Evolutionary conservation across 805 yeast genomes (phyloP), one percentile per base, ranked within the genome.

Genomic region (Wickerhamiella galacta): DNA sequence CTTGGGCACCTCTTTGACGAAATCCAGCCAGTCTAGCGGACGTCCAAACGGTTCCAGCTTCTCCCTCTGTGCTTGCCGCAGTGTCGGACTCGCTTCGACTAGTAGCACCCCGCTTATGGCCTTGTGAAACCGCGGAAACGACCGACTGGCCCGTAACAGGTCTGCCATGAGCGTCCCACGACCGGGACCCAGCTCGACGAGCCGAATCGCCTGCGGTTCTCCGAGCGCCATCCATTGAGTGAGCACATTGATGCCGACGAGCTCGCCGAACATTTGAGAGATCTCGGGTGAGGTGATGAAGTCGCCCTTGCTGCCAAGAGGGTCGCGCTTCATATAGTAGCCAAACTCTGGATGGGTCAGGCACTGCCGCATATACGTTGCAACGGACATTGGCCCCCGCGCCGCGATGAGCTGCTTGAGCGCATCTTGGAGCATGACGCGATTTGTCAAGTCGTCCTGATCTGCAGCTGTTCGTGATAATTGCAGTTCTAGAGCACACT

Each of bases 261-360:
- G 68, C 50, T 81, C 93, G 15, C 93, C 93, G 58, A 80, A 81
- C 57, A 80, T 75, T 25, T 79, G 80, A 5, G 87, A 75, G 32
- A 81, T 78, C 52, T 81, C 93, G 0, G 93, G 93, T 0, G 87
- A 75, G 0, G 93, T 81, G 32, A 75, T 64, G 51, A 81, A 81
- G 52, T 81, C 93, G 4, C 93, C 92, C 5, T 54, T 49, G 2
- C 51, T 36, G 20, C 76, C 80, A 22, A 81, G 57, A 2, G 93
- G 93, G 43, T 80, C 75, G 39, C 73, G 57, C 3, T 79, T 74
- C 16, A 82, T 75, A 48, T 81, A 80, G 51, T 81, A 81, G 1
- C 93, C 93, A 41, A 63, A 66, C 7, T 68, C 59, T 0, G 93
- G 90, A 47, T 78, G 77, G 0, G 82, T 70, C 36, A 81, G 60